Evolutionary conservation across 805 yeast genomes (phyloP), one percentile per base, ranked within the genome.

Genomic region (Hanseniaspora opuntiae): DNA sequence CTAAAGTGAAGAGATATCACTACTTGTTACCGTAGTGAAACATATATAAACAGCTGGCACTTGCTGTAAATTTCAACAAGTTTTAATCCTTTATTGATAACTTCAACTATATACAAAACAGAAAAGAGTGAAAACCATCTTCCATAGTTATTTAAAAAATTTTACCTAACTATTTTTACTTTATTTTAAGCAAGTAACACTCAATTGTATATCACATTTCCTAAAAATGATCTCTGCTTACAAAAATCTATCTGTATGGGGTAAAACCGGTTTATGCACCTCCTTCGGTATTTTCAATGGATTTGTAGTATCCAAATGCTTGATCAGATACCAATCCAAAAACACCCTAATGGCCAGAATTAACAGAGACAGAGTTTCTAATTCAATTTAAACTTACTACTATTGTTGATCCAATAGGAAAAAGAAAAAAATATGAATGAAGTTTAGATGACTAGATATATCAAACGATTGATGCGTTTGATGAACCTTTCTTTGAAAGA

Each of bases 251-350:
- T 47, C 54, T 28, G 14, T 51, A 5, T 51, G 54, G 54, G 45
- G 44, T 32, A 51, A 41, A 19, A 51, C 54, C 12, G 54, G 54
- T 8, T 17, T 51, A 16, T 45, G 48, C n/a, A 47, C 54, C 2
- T 32, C 54, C 19, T 51, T 51, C 35, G 54, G 54, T 19, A 42
- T 51, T 19, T 39, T 46, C 39, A 51, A 51, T 37, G 54, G 54
- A 10, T 44, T 51, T 9, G 22, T 51, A 16, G 24, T 51, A 2
- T 51, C 54, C 4, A 51, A 48, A 44, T 51, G 54, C 17, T 20
- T 51, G 32, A 51, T 51, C n/a, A 42, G 54, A 51, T 51, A 36
- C 12, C 54, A 51, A 51, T 24, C 54, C 3, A 51, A n/a, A 42
- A 51, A 51, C 45, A 51, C 54, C 16, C 7, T 40, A 12, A 9